phyloP scores from a whole-genome alignment of 1,284 basidiomycete species.

The Xanthoconium separans region DNA sequence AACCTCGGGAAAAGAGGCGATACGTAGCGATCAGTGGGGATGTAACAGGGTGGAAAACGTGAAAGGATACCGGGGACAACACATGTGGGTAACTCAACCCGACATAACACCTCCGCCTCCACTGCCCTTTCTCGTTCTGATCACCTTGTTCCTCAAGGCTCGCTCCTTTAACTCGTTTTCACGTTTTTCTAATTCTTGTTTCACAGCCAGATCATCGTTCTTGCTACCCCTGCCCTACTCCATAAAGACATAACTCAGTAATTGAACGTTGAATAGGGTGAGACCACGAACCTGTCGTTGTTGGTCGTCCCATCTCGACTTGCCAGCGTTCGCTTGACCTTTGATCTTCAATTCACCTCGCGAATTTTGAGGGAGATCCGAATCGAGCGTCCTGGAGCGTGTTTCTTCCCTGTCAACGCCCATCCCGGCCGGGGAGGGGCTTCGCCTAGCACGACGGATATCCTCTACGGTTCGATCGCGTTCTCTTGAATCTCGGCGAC shows the following conservation, averaged over 20 bases:
- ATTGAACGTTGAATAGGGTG: slow-evolving; percentile 7
- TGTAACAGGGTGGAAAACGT: slow-evolving; percentile 11
- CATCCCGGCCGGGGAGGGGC: slow-evolving; percentile 36
- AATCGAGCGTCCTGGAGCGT: slow-evolving; percentile 27
- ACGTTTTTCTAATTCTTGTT: slow-evolving; percentile 51
- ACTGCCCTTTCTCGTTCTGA: slow-evolving; percentile 61
- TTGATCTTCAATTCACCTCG: slow-evolving; percentile 65
- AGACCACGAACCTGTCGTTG: slow-evolving; percentile 29
- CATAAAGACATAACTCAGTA: slow-evolving; percentile 13
- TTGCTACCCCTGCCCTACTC: slow-evolving; percentile 20
- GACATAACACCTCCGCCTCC: slow-evolving; percentile 15
- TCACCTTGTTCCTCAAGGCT: slow-evolving; percentile 78
- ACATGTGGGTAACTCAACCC: slow-evolving; percentile 18
- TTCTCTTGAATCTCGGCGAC: slow-evolving; percentile 32
- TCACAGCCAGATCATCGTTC: slow-evolving; percentile 12
- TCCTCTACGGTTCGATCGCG: slow-evolving; percentile 22
- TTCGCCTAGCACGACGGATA: slow-evolving; percentile 26
- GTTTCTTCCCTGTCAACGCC: slow-evolving; percentile 40
- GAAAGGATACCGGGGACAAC: slow-evolving; percentile 26
- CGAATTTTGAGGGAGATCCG: slow-evolving; percentile 34
- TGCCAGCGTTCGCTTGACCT: slow-evolving; percentile 56
- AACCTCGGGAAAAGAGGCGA: slow-evolving; percentile 24
- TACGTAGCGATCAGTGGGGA: slow-evolving; percentile 23
- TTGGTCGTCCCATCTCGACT: slow-evolving; percentile 48
- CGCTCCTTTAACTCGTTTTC: slow-evolving; percentile 77